phyloP scores from a whole-genome alignment of 2,329 filamentous ascomycete genomes.

The Huntiella omanensis region DNA sequence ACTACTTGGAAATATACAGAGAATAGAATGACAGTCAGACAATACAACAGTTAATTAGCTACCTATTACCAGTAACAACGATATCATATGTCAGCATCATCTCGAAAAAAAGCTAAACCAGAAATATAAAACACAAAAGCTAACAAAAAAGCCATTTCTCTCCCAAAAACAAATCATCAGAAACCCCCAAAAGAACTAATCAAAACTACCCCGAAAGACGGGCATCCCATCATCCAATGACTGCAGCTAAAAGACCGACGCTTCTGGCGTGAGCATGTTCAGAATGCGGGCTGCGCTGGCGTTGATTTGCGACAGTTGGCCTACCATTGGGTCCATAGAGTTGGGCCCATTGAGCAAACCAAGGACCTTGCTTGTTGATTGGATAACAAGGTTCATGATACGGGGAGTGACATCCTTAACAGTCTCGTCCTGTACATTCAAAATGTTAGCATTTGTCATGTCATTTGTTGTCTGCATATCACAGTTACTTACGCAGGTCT shows the following conservation, averaged over 20 bases:
- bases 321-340: conserved; percentile 27
- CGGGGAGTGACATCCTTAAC: conserved; percentile 36
- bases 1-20: background rate
- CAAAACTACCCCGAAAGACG: background rate
- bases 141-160: background rate
- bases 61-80: background rate
- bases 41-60: background rate
- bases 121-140: background rate
- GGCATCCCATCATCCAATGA: background rate
- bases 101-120: background rate
- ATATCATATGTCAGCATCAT: conserved; percentile 5
- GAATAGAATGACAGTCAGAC: background rate
- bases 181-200: background rate
- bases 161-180: background rate
- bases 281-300: conserved; percentile 18
- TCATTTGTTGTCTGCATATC: background rate
- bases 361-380: conserved; percentile 33
- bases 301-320: conserved; percentile 27
- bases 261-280: conserved; percentile 12
- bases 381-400: conserved; percentile 35
- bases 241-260: background rate
- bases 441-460: too few species aligned
- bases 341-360: conserved; percentile 24
- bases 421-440: conserved; percentile 28
- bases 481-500: conserved; percentile 28